Percentiles rank a stretch among this genome's conserved stretches.
Conservation (phyloP, 2,329 filamentous ascomycete genomes). For the Intubia oerlemansii region DNA sequence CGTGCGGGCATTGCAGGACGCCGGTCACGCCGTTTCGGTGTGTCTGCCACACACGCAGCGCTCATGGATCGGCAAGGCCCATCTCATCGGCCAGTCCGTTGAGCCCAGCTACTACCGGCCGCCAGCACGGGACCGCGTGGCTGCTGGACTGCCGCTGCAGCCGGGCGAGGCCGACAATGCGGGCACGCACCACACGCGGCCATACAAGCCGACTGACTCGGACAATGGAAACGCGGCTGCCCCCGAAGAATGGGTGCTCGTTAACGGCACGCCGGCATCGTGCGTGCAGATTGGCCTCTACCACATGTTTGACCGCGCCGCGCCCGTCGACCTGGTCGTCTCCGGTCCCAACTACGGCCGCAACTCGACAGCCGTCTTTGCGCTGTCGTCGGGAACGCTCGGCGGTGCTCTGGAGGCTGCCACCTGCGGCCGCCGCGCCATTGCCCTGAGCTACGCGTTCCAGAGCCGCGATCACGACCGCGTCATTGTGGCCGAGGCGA, state of each 20-base stretch:
- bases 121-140: constrained; percentile 14
- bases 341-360: constrained; percentile 68
- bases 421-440: constrained; percentile 43
- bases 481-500: constrained; percentile 57
- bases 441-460: constrained; percentile 83
- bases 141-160: constrained; percentile 16
- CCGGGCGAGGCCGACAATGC: constrained; percentile 23
- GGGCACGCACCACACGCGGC: constrained; percentile 42
- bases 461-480: constrained; percentile 70
- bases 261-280: constrained; percentile 62
- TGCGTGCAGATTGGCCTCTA: constrained; percentile 68
- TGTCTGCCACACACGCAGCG: constrained; percentile 79
- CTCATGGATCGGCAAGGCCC: constrained; percentile 97
- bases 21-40: constrained; percentile 76
- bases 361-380: constrained; percentile 64
- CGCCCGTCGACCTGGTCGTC: constrained; percentile 55
- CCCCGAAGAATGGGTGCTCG: constrained; percentile 58
- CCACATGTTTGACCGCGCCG: constrained; percentile 54
- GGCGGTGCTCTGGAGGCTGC: constrained; percentile 62
- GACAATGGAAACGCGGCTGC: neutral
- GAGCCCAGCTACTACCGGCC: constrained; percentile 68
- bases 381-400: constrained; percentile 55
- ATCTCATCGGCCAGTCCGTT: constrained; percentile 77
- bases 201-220: constrained; percentile 12
- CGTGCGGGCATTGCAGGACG: constrained; percentile 44